Conservation (phyloP, 2,329 filamentous ascomycete genomes). For the Alternaria ethzedia region DNA sequence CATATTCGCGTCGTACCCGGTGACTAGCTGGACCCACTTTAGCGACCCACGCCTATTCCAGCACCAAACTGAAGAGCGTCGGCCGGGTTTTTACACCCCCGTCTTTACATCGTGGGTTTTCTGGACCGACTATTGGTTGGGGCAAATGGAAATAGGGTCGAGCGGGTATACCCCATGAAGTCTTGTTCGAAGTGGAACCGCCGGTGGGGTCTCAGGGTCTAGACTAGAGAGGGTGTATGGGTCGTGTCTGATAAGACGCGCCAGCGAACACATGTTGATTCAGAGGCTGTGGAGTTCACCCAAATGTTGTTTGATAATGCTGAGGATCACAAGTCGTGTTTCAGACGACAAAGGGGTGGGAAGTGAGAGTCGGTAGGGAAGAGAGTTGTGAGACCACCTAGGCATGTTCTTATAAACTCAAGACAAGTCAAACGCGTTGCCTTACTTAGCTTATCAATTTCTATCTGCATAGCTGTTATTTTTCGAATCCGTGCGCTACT, state of each 20-base stretch:
- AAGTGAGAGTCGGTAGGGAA: background rate
- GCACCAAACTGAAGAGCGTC: background rate
- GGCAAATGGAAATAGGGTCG: too few species aligned
- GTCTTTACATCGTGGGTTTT: too few species aligned
- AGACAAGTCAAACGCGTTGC: background rate
- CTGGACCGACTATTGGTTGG: too few species aligned
- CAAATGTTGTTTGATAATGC: too few species aligned
- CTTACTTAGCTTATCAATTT: background rate
- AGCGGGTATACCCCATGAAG: background rate
- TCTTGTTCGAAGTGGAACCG: background rate
- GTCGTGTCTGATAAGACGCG: too few species aligned
- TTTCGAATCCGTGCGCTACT: background rate
- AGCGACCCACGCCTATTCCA: background rate
- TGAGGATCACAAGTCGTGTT: too few species aligned
- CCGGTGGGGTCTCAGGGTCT: background rate
- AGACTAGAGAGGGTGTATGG: background rate
- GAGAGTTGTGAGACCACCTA: background rate
- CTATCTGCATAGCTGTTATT: background rate
- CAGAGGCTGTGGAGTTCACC: background rate
- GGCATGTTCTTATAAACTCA: background rate
- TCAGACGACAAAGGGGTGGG: background rate
- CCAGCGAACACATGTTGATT: background rate
- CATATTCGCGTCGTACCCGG: background rate
- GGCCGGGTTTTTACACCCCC: background rate
- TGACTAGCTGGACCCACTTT: background rate